These are phyloP conservation scores for Scedosporium apiospermum DNA, from an alignment of 2,329 filamentous ascomycete species.

Conservation along the genomic window DNA sequence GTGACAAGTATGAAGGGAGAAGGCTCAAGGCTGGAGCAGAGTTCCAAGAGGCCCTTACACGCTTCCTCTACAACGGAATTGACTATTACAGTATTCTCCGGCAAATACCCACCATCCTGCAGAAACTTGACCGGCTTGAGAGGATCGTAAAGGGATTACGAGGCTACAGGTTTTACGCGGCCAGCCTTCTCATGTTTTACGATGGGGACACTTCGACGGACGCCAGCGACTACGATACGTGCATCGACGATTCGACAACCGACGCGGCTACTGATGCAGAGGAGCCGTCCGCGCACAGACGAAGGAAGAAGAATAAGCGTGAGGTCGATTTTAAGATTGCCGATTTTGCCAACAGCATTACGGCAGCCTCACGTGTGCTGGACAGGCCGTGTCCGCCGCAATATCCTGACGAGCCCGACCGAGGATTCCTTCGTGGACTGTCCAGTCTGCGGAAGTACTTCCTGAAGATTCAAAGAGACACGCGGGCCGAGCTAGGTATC, in stretches of 20 bases:
- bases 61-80: constrained; percentile 85
- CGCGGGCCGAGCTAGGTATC: constrained; percentile 45
- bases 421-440: constrained; percentile 80
- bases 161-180: constrained; percentile 91
- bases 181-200: constrained; percentile 90
- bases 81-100: constrained; percentile 70
- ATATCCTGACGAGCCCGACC: constrained; percentile 71
- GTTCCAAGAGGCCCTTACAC: constrained; percentile 78
- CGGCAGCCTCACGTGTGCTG: constrained; percentile 63
- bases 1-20: constrained; percentile 96
- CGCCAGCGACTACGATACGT: constrained; percentile 35
- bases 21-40: constrained; percentile 78
- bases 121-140: constrained; percentile 76
- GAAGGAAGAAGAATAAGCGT: constrained; percentile 37
- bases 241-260: constrained; percentile 47
- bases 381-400: constrained; percentile 67
- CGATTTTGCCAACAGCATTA: constrained; percentile 96
- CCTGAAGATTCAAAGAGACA: constrained; percentile 73
- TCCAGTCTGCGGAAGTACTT: constrained; percentile 76
- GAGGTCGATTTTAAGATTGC: constrained; percentile 93
- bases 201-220: constrained; percentile 62
- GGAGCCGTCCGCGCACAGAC: constrained; percentile 31
- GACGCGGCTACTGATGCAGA: constrained; percentile 50
- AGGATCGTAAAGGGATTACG: constrained; percentile 69
- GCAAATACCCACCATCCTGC: constrained; percentile 79